phyloP scores from a whole-genome alignment of 176 grass and related monocot genomes.

The Aegilops speltoides region DNA sequence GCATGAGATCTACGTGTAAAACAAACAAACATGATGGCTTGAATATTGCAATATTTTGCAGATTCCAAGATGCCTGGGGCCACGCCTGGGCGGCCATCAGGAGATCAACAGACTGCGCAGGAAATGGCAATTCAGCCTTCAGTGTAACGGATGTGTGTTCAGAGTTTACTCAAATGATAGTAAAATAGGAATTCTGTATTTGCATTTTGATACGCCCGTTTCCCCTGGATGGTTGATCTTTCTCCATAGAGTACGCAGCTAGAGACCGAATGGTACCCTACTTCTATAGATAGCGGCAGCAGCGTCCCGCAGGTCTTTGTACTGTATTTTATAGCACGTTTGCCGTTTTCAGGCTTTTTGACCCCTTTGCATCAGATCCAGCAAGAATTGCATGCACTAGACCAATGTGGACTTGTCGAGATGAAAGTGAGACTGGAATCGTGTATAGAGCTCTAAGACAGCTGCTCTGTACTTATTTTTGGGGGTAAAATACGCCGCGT shows the following conservation, averaged over 20 bases:
- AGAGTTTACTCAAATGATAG: slow-evolving; percentile 3
- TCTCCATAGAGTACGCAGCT: not conserved
- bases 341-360: not conserved
- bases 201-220: not conserved
- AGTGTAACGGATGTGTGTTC: slow-evolving; percentile 38
- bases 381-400: slow-evolving; percentile 21
- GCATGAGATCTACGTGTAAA: not conserved
- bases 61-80: slow-evolving; percentile 34
- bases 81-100: not conserved
- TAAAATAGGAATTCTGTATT: not conserved
- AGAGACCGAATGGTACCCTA: not conserved
- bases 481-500: no score
- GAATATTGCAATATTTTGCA: slow-evolving; percentile 13
- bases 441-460: not conserved
- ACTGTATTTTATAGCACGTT: slow-evolving; percentile 18
- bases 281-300: not conserved
- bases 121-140: slow-evolving; percentile 33
- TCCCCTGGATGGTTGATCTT: slow-evolving; percentile 12
- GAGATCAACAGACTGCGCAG: slow-evolving; percentile 24
- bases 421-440: not conserved
- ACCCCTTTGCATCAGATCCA: slow-evolving; percentile 1
- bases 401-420: not conserved
- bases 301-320: not conserved
- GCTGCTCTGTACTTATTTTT: no score
- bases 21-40: slow-evolving; percentile 15